Conservation (phyloP, 441 rosid species). For the Croton laevigatus region DNA sequence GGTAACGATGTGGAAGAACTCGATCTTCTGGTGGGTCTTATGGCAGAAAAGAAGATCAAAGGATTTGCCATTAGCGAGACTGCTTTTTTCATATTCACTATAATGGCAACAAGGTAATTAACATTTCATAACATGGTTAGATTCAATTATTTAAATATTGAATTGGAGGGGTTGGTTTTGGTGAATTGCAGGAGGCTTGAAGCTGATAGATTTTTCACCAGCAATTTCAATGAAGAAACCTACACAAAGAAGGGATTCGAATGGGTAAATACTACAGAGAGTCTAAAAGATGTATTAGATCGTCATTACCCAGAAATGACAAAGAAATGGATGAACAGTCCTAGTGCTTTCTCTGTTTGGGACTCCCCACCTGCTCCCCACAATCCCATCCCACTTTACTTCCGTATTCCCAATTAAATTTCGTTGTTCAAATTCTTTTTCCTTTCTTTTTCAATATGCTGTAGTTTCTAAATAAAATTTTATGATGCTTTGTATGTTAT, state of each 20-base stretch:
- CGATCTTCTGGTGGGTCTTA: conserved; percentile 58
- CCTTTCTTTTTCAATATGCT: too few relatives aligned
- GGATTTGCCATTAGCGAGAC: conserved; percentile 82
- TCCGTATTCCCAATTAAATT: conserved; percentile 37
- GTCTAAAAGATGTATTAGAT: conserved; percentile 52
- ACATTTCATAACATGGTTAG: too few relatives aligned
- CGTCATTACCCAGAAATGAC: conserved; percentile 63
- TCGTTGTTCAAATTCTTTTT: too few relatives aligned
- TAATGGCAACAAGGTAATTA: conserved; percentile 57
- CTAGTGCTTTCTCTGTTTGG: conserved; percentile 69
- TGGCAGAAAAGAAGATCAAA: conserved; percentile 71
- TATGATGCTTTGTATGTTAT: too few relatives aligned
- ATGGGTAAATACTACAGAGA: conserved; percentile 67
- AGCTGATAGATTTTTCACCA: conserved; percentile 65
- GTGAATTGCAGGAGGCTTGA: conserved; percentile 55
- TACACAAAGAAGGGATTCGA: conserved; percentile 62
- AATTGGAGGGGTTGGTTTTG: too few relatives aligned
- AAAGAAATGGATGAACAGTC: conserved; percentile 54
- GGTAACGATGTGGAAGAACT: conserved; percentile 59
- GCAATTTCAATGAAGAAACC: conserved; percentile 44
- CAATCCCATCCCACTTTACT: conserved; percentile 50
- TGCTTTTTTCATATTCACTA: conserved; percentile 51
- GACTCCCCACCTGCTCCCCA: conserved; percentile 37
- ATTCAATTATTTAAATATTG: too few relatives aligned
- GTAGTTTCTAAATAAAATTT: too few relatives aligned